Percentiles rank a stretch among this genome's conserved stretches.
These are phyloP conservation scores for Echeveria elegans DNA, from an alignment of 164 flowering plant species.

Conservation along the genomic window DNA sequence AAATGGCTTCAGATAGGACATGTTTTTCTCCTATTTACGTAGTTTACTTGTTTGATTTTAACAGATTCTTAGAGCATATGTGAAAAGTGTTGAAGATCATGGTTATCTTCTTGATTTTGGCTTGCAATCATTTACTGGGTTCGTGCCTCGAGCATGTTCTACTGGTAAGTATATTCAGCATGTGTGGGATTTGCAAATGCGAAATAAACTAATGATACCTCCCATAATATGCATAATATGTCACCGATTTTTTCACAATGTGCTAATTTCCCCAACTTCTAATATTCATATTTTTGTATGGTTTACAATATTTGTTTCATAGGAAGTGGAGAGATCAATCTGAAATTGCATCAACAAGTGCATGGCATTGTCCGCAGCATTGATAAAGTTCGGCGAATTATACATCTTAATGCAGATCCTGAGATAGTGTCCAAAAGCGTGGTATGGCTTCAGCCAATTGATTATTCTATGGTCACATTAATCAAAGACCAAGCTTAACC, in stretches of 20 bases:
- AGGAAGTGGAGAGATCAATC: conserved; percentile 35
- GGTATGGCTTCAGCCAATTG: conserved; percentile 32
- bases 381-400: conserved; percentile 69
- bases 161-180: conserved; percentile 20
- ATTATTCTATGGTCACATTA: neutral
- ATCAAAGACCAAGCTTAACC: conserved; percentile 4
- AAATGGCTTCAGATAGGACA: neutral
- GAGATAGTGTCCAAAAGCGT: conserved; percentile 59
- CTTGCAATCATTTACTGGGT: conserved; percentile 59
- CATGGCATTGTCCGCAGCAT: conserved; percentile 72
- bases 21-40: neutral
- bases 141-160: conserved; percentile 43
- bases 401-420: conserved; percentile 55
- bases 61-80: conserved; percentile 75
- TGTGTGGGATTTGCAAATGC: neutral
- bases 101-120: conserved; percentile 96
- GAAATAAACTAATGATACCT: neutral
- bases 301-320: neutral
- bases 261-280: no score
- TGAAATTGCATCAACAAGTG: conserved; percentile 45
- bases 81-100: conserved; percentile 95
- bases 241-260: no score
- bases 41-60: neutral
- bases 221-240: no score
- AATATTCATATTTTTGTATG: neutral